Base-by-base conservation (phyloP, 305 asterid genomes). In the Fraxinus platypoda region DNA sequence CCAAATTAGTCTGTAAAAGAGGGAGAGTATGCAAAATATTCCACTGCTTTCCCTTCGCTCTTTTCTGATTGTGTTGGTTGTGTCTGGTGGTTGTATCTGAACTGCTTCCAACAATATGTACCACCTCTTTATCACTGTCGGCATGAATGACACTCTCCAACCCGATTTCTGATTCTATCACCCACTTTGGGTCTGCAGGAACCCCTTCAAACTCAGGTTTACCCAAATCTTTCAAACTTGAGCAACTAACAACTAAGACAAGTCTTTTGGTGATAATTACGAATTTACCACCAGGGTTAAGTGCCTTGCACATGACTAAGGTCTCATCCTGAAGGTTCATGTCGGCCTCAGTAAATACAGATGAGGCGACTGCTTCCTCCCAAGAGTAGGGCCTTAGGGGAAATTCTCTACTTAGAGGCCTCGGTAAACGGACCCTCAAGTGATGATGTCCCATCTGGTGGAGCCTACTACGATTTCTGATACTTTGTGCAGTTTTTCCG, bases 401-500 rank as follows among this genome's bases (percentile, higher is more conserved):
- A 72, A 89, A 86, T 75, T 90, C 98, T 49, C 90, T 80, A 75
- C 90, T 92, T 80, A 94, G 86, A 83, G 97, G 94, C 90, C 99
- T 90, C 1, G 99, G 98, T 74, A 94, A 86, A 64, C 99, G 98
- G 76, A 92, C 93, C 85, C 98, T 90, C 66, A 83, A 86, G 75
- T 88, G 87, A 17, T 89, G 91, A 76, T 85, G 85, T 37, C 97
- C 93, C 89, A 84, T 86, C 76, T 90, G 92, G 76, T 91, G 92
- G 73, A 91, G 86, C 85, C 92, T 94, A 83, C 98, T 96, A 31
- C 98, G 95, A 88, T 96, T 96, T 85, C 94, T 88, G 83, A 96
- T 96, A 80, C 99, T 96, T 86, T 93, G 98, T 79, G 99, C 99
- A 57, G 98, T 92, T 94, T 92, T 96, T 33, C 98, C 99, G 0